Evolutionary conservation across 1,139 yeast genomes (phyloP), one percentile per base, ranked within the genome.

Genomic region (Suhomyces kunorum): DNA sequence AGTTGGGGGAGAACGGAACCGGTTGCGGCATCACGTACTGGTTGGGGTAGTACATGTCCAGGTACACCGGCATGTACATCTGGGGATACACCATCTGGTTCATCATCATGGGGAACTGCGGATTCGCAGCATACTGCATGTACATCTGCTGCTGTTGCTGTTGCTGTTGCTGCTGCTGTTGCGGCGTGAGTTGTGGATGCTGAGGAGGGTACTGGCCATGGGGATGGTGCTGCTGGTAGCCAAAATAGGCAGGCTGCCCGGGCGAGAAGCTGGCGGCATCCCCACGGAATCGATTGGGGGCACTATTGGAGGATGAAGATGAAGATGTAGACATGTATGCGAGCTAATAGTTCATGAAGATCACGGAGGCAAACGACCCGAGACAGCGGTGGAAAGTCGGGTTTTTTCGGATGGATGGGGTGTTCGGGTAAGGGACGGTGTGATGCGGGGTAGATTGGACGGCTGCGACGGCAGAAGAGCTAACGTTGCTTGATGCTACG

Each of bases 231-330:
- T 44, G 54, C 34, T 39, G 51, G 22, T 36, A 48, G 28, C 44
- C 49, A 36, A 43, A 49, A 28, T 40, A 44, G 23, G 48, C 39
- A 8, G 45, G 46, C 29, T 56, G 61, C 40, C 64, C 55, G 9
- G 75, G 75, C 15, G 66, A 63, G 45, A 69, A 69, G 37, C 68
- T 64, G 38, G 70, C 69, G 22, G 73, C 74, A 54, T 68, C 74
- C 36, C 68, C 63, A 48, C 74, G 70, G 51, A 69, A 69, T 40
- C 73, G 67, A 48, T 61, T 63, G 37, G 71, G 63, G 16, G 71
- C 70, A 33, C 65, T 48, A 39, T 60, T 49, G 32, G 58, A 49
- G 18, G 55, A 43, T 38, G 61, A 48, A 25, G 58, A 43, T 25
- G 45, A 41, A 25, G 42, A 45, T 35, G 48, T 37, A 35, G 48